Evolutionary conservation across 2,329 filamentous ascomycete species (phyloP), one percentile per base, ranked within the genome.

Genomic region (Clonostachys sp.): DNA sequence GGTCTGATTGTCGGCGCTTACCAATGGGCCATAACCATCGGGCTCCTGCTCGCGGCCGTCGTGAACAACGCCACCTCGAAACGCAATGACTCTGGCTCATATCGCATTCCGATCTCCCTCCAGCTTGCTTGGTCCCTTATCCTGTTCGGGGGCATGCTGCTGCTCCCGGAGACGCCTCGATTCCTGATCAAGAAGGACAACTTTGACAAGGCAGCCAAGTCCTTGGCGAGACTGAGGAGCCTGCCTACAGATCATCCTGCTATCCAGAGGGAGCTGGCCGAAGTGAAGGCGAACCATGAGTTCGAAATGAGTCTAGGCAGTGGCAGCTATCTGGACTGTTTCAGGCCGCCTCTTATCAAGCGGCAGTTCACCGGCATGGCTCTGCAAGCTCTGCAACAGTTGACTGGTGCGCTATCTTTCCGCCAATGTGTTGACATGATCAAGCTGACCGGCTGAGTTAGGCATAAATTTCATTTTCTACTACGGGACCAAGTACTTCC

Each of bases 141-240:
- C 51, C 75, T 90, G 17, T 77, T 83, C 47, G 41, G 53, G 40
- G 86, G 86, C 47, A 80, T 90, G 71, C 51, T 85, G 24, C 50
- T 88, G 46, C 75, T 91, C 2, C 87, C 87, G 7, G 87, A 91
- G 61, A 88, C 86, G 0, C 86, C 87, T 2, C 80, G 87, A 18
- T 91, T 73, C 62, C 70, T 86, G 14, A 81, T 90, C 65, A 87
- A 83, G 64, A 70, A 70, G 42, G 77, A 76, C 46, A 68, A 73
- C 38, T 62, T 67, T 33, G 77, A 81, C 2, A 63, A 73, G 44
- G 84, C 84, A 2, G 76, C 80, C 7, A 66, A 61, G n/a, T 41
- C 51, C 36, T 45, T 53, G 3, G 48, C 44, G 17, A 41, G 35
- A 16, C 42, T 48, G n/a, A 42, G 46, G 12, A 42, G 46, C n/a